Evolutionary conservation across 306 rosid genomes (phyloP), one percentile per base, ranked within the genome.

Genomic region (Dryas alaskensis): DNA sequence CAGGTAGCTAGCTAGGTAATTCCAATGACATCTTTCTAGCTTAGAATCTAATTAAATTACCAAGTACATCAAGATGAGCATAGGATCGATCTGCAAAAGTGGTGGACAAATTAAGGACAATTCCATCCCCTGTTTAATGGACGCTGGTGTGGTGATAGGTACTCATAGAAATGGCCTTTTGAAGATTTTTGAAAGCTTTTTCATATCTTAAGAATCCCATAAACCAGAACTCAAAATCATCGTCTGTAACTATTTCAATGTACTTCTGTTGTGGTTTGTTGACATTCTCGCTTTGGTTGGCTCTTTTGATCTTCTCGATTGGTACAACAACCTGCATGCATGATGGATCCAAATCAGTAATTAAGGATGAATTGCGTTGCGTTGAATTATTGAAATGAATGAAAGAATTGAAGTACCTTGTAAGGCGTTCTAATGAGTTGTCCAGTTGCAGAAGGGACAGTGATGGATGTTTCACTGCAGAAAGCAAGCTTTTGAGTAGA

Each of bases 201-300:
- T 88, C 91, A 78, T 87, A 87, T 67, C 91, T 62, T 55, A 92
- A 43, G 84, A 92, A 90, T 7, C 98, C 98, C 89, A 92, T 60
- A 69, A 92, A 92, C 94, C 98, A 92, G 82, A 92, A 90, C 42
- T 90, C 98, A 68, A 73, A 90, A 60, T 52, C 84, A 81, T 92
- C 98, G 7, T 83, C 69, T 0, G 98, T 90, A 60, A 88, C 84
- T 75, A 90, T 80, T 67, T 90, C 82, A 40, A 88, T 83, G 87
- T 88, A 92, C 84, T 84, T 90, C 77, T 84, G 81, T 37, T 76
- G 81, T 78, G 87, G 76, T 37, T 90, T 87, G 76, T 87, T 77
- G 53, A 66, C 89, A 63, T 92, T 75, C 74, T 82, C 84, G 65
- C 92, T 85, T 82, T 86, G 85, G 55, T 77, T 73, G 5, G 82